These are phyloP conservation scores for Cordyceps militaris DNA, from an alignment of 2,329 filamentous ascomycete species.

Conservation along the genomic window DNA sequence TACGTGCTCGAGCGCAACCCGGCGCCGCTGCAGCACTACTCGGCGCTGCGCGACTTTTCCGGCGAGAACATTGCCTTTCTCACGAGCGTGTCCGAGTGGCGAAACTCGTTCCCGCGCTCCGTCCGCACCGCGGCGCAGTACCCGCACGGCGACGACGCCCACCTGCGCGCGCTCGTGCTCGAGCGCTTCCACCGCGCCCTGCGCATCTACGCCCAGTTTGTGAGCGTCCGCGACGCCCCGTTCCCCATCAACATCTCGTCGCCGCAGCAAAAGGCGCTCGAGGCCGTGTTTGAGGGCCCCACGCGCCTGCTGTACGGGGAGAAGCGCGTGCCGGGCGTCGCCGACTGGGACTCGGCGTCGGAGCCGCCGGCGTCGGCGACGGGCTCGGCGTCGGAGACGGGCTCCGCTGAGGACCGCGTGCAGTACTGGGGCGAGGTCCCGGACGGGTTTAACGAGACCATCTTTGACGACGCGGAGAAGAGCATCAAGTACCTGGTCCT, in stretches of 20 bases:
- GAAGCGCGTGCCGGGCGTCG: conserved; percentile 26
- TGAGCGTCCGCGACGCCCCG: conserved; percentile 51
- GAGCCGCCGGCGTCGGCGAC: background rate
- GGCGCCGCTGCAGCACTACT: conserved; percentile 54
- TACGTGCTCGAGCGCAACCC: conserved; percentile 53
- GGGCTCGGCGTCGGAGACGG: background rate
- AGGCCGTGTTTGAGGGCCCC: conserved; percentile 47
- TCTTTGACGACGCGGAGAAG: conserved; percentile 54
- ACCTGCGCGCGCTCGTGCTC: conserved; percentile 26
- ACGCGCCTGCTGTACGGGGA: conserved; percentile 37
- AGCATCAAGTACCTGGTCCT: conserved; percentile 60
- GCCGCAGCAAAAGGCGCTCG: conserved; percentile 42
- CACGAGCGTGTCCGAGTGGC: conserved; percentile 51
- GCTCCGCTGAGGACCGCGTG: conserved; percentile 14
- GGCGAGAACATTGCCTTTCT: conserved; percentile 66
- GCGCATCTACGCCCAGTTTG: conserved; percentile 53
- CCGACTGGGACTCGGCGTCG: conserved; percentile 6
- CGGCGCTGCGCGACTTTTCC: conserved; percentile 59
- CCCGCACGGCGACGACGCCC: conserved; percentile 11
- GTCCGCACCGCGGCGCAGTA: conserved; percentile 14
- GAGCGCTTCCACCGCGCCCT: conserved; percentile 51
- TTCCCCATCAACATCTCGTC: conserved; percentile 61
- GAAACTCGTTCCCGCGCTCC: conserved; percentile 27
- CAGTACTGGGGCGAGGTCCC: conserved; percentile 38
- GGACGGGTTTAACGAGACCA: conserved; percentile 37